Evolutionary conservation across 2,329 filamentous ascomycete species (phyloP).

Genomic region (Kalmusia sp.): DNA sequence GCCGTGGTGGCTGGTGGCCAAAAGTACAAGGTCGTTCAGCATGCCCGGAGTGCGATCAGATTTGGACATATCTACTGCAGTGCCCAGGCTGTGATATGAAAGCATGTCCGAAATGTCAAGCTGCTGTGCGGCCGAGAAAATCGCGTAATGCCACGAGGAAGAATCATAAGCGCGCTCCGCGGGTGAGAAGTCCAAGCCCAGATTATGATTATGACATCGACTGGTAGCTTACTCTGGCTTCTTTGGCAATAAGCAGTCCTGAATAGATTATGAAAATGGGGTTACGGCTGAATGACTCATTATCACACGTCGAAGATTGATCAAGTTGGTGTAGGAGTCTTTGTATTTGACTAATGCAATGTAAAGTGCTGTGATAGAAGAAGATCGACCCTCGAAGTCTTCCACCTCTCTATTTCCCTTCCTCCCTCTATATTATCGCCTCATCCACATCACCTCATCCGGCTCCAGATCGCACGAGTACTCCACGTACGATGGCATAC

Average conservation of each 20-base stretch:
- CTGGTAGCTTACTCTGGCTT: too few species aligned
- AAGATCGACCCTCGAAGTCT: too few species aligned
- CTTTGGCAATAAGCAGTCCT: too few species aligned
- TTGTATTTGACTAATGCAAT: too few species aligned
- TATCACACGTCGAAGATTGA: too few species aligned
- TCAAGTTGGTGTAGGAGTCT: too few species aligned
- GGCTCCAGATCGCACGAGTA: neutral
- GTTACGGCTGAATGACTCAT: too few species aligned
- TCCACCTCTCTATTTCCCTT: neutral
- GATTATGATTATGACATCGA: neutral
- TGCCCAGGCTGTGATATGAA: conserved; percentile 20
- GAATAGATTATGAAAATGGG: too few species aligned
- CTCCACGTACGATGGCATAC: neutral
- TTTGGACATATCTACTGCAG: conserved; percentile 22
- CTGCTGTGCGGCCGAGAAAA: conserved; percentile 14
- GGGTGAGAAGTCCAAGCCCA: conserved; percentile 10
- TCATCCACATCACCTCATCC: neutral
- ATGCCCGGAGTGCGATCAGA: conserved; percentile 21
- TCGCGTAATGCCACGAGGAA: neutral
- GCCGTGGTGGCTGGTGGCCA: conserved; percentile 24
- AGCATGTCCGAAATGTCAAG: conserved; percentile 25
- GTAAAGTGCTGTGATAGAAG: too few species aligned
- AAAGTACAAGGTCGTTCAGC: conserved; percentile 19
- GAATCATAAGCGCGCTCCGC: neutral
- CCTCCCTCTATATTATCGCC: too few species aligned